These are phyloP conservation scores for Trichosanthes cucumerina DNA, from an alignment of 306 rosid species.

Conservation along the genomic window DNA sequence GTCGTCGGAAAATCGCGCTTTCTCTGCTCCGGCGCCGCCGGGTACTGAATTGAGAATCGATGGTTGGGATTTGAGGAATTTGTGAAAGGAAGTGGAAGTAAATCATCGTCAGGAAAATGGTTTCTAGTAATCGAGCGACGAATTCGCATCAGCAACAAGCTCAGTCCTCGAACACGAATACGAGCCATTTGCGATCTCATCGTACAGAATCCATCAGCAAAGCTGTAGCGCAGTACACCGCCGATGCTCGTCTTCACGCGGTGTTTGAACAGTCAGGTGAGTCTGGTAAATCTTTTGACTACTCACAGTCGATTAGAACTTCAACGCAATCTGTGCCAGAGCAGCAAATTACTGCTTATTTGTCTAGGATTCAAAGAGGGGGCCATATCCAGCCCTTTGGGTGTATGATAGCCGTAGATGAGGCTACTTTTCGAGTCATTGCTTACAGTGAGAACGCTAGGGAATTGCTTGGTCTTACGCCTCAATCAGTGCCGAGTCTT, in stretches of 20 bases:
- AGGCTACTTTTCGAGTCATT: slow-evolving; percentile 40
- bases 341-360: slow-evolving; percentile 67
- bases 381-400: slow-evolving; percentile 87
- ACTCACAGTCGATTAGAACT: slow-evolving; percentile 33
- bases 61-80: not conserved
- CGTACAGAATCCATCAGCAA: slow-evolving; percentile 45
- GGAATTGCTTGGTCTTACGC: slow-evolving; percentile 66
- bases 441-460: slow-evolving; percentile 68
- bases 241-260: slow-evolving; percentile 83
- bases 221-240: slow-evolving; percentile 91
- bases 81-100: not conserved
- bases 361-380: slow-evolving; percentile 72
- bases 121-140: slow-evolving; percentile 25
- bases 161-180: slow-evolving; percentile 33
- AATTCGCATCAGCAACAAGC: slow-evolving; percentile 19
- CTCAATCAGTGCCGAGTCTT: slow-evolving; percentile 62
- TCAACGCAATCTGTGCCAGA: slow-evolving; percentile 42
- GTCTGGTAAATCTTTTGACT: slow-evolving; percentile 61
- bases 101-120: slow-evolving; percentile 17
- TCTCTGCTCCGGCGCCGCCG: not conserved
- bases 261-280: slow-evolving; percentile 81
- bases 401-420: slow-evolving; percentile 63
- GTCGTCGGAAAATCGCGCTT: not conserved
- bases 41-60: not conserved
- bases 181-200: slow-evolving; percentile 16